Percentiles rank a stretch among this genome's conserved stretches.
Conservation (phyloP, 768 basidiomycete genomes). For the Hygrocybe coccinea region DNA sequence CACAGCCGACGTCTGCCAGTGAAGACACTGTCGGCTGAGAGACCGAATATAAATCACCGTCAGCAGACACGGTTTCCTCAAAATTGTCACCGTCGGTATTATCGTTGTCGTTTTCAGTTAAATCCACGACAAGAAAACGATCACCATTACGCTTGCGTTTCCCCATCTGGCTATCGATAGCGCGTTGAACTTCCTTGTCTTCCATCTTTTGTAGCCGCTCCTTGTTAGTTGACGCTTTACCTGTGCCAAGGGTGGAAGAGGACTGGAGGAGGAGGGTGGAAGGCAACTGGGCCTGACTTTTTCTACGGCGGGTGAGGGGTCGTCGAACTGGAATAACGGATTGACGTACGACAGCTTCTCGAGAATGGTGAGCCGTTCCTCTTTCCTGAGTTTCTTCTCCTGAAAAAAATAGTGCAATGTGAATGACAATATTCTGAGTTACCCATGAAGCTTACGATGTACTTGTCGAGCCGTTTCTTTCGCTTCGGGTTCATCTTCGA, state of each 20-base stretch:
- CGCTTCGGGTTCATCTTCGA: conserved; percentile 80
- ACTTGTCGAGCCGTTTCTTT: conserved; percentile 85
- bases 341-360: conserved; percentile 73
- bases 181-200: conserved; percentile 52
- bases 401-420: conserved; percentile 26
- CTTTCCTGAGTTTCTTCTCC: conserved; percentile 92
- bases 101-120: conserved; percentile 25
- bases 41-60: background rate
- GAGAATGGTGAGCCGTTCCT: conserved; percentile 71
- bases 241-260: conserved; percentile 80
- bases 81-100: conserved; percentile 14
- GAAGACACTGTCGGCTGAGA: conserved; percentile 18
- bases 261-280: conserved; percentile 61
- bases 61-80: background rate
- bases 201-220: conserved; percentile 56
- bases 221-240: conserved; percentile 55
- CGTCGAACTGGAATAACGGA: background rate
- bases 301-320: conserved; percentile 41
- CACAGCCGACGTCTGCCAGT: conserved; percentile 48
- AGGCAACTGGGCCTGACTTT: conserved; percentile 67
- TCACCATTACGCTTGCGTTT: conserved; percentile 47
- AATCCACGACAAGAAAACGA: conserved; percentile 33
- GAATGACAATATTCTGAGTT: background rate
- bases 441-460: conserved; percentile 57
- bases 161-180: conserved; percentile 43